Evolutionary conservation across 1,284 basidiomycete species (phyloP).

Genomic region (Hemileia vastatrix): DNA sequence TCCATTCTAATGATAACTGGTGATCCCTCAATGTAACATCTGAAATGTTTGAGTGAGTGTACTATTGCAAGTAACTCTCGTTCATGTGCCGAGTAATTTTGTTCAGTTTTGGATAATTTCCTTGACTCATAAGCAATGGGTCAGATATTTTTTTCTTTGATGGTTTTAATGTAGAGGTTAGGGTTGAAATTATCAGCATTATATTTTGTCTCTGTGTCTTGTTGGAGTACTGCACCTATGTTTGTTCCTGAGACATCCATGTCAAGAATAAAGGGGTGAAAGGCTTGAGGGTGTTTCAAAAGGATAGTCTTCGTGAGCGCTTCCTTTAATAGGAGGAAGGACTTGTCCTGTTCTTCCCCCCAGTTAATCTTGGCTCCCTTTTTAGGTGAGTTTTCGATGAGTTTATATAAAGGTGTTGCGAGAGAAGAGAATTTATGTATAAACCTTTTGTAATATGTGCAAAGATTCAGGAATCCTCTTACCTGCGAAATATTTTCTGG

Average conservation of each 20-base stretch:
- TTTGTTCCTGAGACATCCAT: not conserved
- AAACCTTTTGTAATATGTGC: slow-evolving; percentile 4
- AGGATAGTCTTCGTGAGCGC: not conserved
- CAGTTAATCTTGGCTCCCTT: not conserved
- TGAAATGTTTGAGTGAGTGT: slow-evolving; percentile 3
- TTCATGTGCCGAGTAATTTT: slow-evolving; percentile 1
- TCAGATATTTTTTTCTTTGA: not conserved
- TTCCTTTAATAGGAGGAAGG: not conserved
- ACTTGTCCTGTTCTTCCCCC: not conserved
- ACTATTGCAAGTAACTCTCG: slow-evolving; percentile 2
- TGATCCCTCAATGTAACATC: not conserved
- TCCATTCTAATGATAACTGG: not conserved
- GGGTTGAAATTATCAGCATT: not conserved
- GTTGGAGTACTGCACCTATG: slow-evolving; percentile 11
- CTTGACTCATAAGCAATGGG: slow-evolving; percentile 4
- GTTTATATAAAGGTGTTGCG: not conserved
- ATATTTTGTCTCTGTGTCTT: not conserved
- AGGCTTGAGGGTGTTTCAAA: slow-evolving; percentile 2
- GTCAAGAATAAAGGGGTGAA: not conserved
- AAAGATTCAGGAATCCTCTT: slow-evolving; percentile 1
- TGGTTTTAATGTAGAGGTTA: not conserved
- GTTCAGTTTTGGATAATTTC: slow-evolving; percentile 7
- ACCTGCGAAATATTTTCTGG: slow-evolving; percentile 1
- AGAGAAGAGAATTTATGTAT: not conserved
- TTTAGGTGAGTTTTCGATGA: not conserved